Base-by-base conservation (phyloP, 202 grass and related monocot genomes). In the Schoenoplectus triqueter region DNA sequence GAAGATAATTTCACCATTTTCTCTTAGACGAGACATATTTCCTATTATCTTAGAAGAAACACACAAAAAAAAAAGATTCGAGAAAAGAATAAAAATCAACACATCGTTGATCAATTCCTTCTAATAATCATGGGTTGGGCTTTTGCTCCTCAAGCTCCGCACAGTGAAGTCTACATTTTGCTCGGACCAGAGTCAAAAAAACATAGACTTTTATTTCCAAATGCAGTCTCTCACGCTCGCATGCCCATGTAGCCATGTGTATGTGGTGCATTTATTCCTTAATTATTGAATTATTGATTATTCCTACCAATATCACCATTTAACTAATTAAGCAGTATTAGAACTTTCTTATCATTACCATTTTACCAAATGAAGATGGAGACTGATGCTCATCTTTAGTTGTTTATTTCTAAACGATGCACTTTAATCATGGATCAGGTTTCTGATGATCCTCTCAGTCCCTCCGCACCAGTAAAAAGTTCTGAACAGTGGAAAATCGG, bases 101-200 rank as follows among this genome's bases (percentile, higher is more conserved):
- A 14, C 10, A 73, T 55, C 52, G 56, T 78, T 31, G 31, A 31
- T 31, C 31, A 31, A 31, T 31, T 31, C 3, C 10, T 76, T 73
- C 55, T 59, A 8, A 22, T 17, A 78, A 78, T 59, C 21, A 78
- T 59, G 54, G 31, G 13, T 78, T 61, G 75, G 55, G 75, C 75
- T 45, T 78, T 61, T 1, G 31, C 13, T 17, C 31, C 39, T 78
- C 75, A 78, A 21, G 74, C 75, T 78, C 22, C 73, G n/a, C 21
- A 57, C 52, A 31, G 52, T 57, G 2, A 78, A 61, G 2, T 59
- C 54, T 9, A 8, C 59, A 60, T 78, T 18, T 61, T 61, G 74
- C 74, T n/a, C 15, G 14, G 22, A 78, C 2, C 13, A 17, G 74
- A 5, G 74, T 60, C 21, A 5, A 61, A 78, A 78, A 78, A 78